Conservation (phyloP, 2,329 filamentous ascomycete species). For the Pseudomassariella vexata region DNA sequence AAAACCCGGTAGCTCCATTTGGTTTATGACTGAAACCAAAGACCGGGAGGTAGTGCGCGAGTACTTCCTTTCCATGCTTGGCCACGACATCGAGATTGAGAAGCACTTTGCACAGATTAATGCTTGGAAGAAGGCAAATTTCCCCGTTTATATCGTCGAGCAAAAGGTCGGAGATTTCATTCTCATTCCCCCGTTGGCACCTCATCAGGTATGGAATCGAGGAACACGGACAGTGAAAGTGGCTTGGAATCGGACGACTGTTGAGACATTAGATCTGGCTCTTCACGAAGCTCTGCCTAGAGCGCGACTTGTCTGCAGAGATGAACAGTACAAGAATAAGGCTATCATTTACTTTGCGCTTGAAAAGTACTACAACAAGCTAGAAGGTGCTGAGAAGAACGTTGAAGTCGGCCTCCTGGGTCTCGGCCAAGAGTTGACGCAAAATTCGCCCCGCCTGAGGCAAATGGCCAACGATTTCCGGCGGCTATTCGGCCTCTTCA, state of each 20-base stretch:
- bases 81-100: slow-evolving; percentile 95
- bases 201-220: slow-evolving; percentile 97
- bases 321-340: slow-evolving; percentile 99
- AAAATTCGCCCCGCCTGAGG: slow-evolving; percentile 45
- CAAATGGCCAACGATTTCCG: slow-evolving; percentile 81
- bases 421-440: slow-evolving; percentile 35
- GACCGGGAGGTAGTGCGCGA: slow-evolving; percentile 87
- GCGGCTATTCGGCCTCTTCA: slow-evolving; percentile 71
- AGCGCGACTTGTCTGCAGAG: slow-evolving; percentile 84
- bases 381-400: slow-evolving; percentile 46
- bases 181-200: slow-evolving; percentile 83
- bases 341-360: slow-evolving; percentile 88
- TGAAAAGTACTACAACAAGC: slow-evolving; percentile 66
- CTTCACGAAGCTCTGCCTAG: slow-evolving; percentile 82
- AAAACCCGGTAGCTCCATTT: slow-evolving; percentile 82
- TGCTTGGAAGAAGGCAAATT: slow-evolving; percentile 91
- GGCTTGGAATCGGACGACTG: slow-evolving; percentile 93
- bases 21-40: slow-evolving; percentile 98
- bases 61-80: slow-evolving; percentile 87
- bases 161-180: slow-evolving; percentile 90
- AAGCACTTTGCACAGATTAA: slow-evolving; percentile 95
- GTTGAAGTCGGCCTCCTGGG: slow-evolving; percentile 41
- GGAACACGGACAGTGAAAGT: slow-evolving; percentile 96
- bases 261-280: slow-evolving; percentile 83
- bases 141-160: slow-evolving; percentile 88